A percentile compares a stretch with the other conserved stretches of the same genome.
Evolutionary conservation across 2,329 filamentous ascomycete genomes (phyloP).

Genomic region (Pseudocercospora crystallina): DNA sequence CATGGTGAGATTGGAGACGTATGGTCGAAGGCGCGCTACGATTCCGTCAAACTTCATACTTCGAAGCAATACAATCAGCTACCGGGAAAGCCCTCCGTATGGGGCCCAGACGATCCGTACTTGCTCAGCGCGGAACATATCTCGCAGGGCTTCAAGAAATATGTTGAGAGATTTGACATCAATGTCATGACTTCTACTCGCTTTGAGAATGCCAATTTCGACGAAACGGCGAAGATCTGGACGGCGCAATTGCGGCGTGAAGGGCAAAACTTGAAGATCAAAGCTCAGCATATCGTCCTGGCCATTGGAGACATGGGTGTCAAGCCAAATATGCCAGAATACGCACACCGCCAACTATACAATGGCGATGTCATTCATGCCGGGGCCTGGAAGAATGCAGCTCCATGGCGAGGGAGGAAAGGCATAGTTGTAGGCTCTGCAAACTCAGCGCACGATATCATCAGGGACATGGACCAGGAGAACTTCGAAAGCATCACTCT

Average conservation of each 20-base stretch:
- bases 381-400: constrained; percentile 35
- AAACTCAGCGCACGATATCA: constrained; percentile 50
- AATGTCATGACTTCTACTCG: constrained; percentile 42
- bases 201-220: constrained; percentile 39
- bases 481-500: constrained; percentile 43
- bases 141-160: constrained; percentile 35
- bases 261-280: constrained; percentile 5
- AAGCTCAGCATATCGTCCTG: constrained; percentile 33
- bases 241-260: constrained; percentile 19
- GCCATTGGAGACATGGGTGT: constrained; percentile 33
- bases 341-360: constrained; percentile 28
- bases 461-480: constrained; percentile 46
- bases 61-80: constrained; percentile 40
- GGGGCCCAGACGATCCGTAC: constrained; percentile 13
- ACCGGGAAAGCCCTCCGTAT: constrained; percentile 19
- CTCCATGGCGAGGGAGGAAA: constrained; percentile 40
- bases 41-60: constrained; percentile 44
- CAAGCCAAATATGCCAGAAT: constrained; percentile 19
- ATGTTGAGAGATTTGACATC: constrained; percentile 38
- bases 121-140: constrained; percentile 4
- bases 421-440: constrained; percentile 48
- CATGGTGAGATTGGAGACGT: constrained; percentile 44
- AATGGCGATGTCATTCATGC: constrained; percentile 39
- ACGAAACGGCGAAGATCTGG: constrained; percentile 39
- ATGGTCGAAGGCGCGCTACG: constrained; percentile 45